Evolutionary conservation across 805 yeast species (phyloP).

Genomic region (Candida orba): DNA sequence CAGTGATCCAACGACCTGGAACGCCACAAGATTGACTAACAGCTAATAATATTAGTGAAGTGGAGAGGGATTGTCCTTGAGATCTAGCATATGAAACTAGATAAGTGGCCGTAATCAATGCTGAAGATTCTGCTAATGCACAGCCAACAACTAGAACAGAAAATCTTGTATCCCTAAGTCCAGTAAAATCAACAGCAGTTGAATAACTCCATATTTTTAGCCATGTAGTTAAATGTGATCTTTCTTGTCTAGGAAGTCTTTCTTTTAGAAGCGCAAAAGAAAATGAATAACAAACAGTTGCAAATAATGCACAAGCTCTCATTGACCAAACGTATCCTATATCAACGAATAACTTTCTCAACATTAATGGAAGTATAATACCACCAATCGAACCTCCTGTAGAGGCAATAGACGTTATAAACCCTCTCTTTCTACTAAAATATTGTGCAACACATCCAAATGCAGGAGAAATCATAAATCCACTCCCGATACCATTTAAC

Average conservation of each 20-base stretch:
- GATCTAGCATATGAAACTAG: constrained; percentile 43
- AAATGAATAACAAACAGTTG: constrained; percentile 28
- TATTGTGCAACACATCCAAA: constrained; percentile 59
- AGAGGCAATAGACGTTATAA: constrained; percentile 41
- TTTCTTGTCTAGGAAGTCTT: constrained; percentile 28
- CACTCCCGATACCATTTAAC: constrained; percentile 49
- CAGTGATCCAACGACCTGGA: constrained; percentile 39
- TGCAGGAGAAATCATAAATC: constrained; percentile 49
- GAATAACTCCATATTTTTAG: constrained; percentile 22
- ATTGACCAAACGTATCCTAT: constrained; percentile 54
- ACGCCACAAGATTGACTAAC: constrained; percentile 36
- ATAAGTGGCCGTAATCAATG: constrained; percentile 40
- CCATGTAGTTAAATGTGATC: constrained; percentile 19
- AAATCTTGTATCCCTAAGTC: constrained; percentile 39
- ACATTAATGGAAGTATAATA: constrained; percentile 43
- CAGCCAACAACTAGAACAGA: constrained; percentile 36
- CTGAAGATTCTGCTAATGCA: constrained; percentile 39
- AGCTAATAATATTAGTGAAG: constrained; percentile 39
- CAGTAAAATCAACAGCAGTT: constrained; percentile 27
- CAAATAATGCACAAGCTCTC: constrained; percentile 41
- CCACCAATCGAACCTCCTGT: constrained; percentile 53
- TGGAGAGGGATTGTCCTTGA: constrained; percentile 33
- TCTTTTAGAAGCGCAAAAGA: constrained; percentile 33
- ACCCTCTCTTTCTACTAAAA: constrained; percentile 51
- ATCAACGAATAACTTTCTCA: constrained; percentile 36